These are phyloP conservation scores for Rhypophila decipiens DNA, from an alignment of 495 filamentous ascomycete species.

Conservation along the genomic window DNA sequence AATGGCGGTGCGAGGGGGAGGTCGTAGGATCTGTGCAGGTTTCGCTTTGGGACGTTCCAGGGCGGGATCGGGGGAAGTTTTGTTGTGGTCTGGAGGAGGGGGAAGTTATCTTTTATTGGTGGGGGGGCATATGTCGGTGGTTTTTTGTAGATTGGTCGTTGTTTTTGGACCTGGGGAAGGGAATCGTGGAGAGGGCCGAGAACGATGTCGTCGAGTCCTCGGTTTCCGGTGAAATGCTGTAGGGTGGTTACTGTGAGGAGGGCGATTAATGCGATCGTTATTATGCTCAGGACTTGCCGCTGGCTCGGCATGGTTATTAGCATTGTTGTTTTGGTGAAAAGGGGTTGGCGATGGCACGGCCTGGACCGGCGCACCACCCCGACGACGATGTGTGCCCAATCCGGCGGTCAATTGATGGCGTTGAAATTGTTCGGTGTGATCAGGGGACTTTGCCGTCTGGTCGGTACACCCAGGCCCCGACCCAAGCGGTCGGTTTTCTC, in stretches of 20 bases:
- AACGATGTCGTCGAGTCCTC: background rate
- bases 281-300: constrained; percentile 5
- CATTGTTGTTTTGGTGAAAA: constrained; percentile 1
- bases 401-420: too few relatives aligned
- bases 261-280: constrained; percentile 1
- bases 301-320: constrained; percentile 10
- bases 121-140: constrained; percentile 26
- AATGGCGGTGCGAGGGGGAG: constrained; percentile 40
- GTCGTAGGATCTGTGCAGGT: constrained; percentile 25
- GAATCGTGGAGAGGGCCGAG: background rate
- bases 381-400: too few relatives aligned
- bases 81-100: constrained; percentile 26
- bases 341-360: too few relatives aligned
- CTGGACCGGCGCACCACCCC: too few relatives aligned
- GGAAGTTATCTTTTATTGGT: constrained; percentile 29
- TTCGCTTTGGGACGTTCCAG: constrained; percentile 31
- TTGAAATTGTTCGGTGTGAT: too few relatives aligned
- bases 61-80: constrained; percentile 36
- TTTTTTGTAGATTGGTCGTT: constrained; percentile 5
- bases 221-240: background rate
- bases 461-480: too few relatives aligned
- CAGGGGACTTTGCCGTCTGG: too few relatives aligned
- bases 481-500: too few relatives aligned
- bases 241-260: constrained; percentile 1
- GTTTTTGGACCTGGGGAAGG: background rate